These are phyloP conservation scores for Fusarium drepaniforme DNA, from an alignment of 2,329 filamentous ascomycete genomes.

Conservation along the genomic window DNA sequence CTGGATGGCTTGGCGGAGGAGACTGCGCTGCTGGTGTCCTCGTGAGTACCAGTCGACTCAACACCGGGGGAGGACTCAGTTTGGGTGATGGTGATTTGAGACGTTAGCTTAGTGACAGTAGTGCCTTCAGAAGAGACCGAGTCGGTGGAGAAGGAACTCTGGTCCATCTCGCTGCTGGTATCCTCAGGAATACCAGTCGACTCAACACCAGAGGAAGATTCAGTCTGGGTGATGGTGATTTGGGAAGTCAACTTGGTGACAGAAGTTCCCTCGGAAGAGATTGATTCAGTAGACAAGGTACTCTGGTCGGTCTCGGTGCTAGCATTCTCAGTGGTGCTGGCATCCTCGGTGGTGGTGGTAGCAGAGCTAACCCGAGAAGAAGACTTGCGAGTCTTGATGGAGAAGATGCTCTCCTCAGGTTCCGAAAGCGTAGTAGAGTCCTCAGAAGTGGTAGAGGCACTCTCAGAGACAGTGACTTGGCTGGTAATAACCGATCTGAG, in stretches of 20 bases:
- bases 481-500: conserved; percentile 24
- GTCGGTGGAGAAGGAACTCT: conserved; percentile 4
- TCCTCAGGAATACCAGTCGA: conserved; percentile 3
- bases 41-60: background rate
- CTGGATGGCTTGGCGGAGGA: conserved; percentile 5
- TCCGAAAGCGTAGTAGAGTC: background rate
- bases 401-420: background rate
- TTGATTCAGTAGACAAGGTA: background rate
- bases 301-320: conserved; percentile 18
- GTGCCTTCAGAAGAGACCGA: background rate
- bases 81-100: conserved; percentile 12
- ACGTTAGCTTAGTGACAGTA: background rate
- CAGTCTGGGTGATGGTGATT: conserved; percentile 14
- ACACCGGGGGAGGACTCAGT: conserved; percentile 4
- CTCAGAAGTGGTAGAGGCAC: conserved; percentile 6
- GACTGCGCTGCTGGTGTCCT: background rate
- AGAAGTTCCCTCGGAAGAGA: background rate
- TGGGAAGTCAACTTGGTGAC: conserved; percentile 11
- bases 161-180: conserved; percentile 13
- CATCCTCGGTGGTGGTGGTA: background rate
- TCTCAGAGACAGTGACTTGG: conserved; percentile 15
- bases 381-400: background rate
- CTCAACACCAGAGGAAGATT: background rate
- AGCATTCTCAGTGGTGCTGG: background rate
- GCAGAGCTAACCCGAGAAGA: background rate